phyloP scores from a whole-genome alignment of 78 protist genomes.

The Speleostelium caveatum region DNA sequence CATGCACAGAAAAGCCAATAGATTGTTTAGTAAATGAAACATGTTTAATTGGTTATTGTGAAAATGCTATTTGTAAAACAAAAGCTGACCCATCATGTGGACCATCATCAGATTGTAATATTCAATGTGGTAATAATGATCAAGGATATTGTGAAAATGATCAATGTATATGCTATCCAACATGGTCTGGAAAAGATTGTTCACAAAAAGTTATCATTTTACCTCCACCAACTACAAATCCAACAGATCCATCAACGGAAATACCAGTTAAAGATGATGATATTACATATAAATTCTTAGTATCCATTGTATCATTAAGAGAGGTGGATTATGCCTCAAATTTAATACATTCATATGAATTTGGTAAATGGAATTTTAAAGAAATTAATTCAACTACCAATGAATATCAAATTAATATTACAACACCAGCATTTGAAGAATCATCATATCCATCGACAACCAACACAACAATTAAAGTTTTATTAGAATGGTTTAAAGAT shows the following conservation, averaged over 20 bases:
- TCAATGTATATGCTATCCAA: not conserved
- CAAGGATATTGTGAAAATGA: not conserved
- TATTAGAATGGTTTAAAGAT: conserved; percentile 5
- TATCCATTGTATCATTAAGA: conserved; percentile 4
- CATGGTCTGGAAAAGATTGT: not conserved
- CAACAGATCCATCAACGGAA: conserved; percentile 5
- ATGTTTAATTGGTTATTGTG: not conserved
- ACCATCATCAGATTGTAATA: no score
- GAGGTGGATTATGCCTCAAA: not conserved
- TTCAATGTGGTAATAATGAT: not conserved
- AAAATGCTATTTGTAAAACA: not conserved
- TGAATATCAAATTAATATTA: not conserved
- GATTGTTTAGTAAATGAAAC: not conserved
- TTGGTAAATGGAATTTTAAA: not conserved
- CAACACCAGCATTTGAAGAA: not conserved
- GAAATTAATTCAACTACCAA: not conserved
- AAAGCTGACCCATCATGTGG: no score
- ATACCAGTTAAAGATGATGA: not conserved
- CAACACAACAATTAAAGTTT: not conserved
- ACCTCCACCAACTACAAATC: conserved; percentile 14
- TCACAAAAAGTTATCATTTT: not conserved
- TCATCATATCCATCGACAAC: not conserved
- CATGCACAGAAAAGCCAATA: no score
- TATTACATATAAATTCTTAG: not conserved
- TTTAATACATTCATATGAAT: not conserved